Base-by-base conservation (phyloP, 176 grass and related monocot genomes). In the Ampelocalamus luodianensis region DNA sequence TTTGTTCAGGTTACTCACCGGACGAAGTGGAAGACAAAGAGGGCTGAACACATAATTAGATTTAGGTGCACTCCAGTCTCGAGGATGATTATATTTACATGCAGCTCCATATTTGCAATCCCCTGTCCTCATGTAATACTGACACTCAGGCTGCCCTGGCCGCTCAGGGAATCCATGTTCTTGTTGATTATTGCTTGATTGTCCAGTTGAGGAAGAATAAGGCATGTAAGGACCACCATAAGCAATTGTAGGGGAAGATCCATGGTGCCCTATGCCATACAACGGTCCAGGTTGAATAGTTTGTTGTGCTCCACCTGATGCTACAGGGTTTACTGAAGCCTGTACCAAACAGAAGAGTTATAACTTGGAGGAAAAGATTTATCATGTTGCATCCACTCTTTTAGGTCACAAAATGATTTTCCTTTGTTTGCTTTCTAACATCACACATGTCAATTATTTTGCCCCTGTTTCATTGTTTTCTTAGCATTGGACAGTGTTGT, bases 61-160 rank as follows among this genome's bases (percentile, higher is more conserved):
- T 67, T 88, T 92, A 55, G 82, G 75, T 74, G 87, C 44, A 74
- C 83, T 88, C 90, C 83, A 92, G 24, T 95, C 88, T 84, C 79
- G 83, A 55, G 93, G 93, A 87, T 95, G 93, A 84, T 95, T 60
- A 71, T 95, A 95, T 92, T 92, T 95, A 84, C 93, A 95, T 49
- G 88, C 88, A 60, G 76, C 76, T 81, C 93, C 90, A 86, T 88
- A 95, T 90, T 95, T 95, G 78, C 93, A 95, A 78, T 92, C 85
- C 42, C 93, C 90, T 65, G 93, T 95, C 76, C 79, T 90, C 93
- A 95, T 86, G 66, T 92, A 95, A 80, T 88, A 90, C 51, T 92
- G 93, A 67, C 93, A 95, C 74, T 95, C 93, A 50, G 90, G 90
- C 78, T 92, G 90, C 70, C 90, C 93, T 84, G 90, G 93, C 27